Conservation (phyloP, 2,329 filamentous ascomycete species). For the Geosmithia putterillii region DNA sequence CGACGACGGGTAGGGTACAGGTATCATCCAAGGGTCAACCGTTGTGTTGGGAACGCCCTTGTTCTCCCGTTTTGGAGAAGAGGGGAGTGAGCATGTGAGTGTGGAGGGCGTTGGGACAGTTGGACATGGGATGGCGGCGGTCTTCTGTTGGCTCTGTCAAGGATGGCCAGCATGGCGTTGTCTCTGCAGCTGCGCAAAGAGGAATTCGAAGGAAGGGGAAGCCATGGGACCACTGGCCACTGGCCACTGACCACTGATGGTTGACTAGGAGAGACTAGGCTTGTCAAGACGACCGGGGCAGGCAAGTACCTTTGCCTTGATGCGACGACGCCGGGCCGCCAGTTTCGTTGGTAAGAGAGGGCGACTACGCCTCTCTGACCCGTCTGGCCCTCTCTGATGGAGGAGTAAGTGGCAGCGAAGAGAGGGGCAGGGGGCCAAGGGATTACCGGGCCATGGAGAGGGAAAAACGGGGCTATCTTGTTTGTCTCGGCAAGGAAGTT, state of each 20-base stretch:
- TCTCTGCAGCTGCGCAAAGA: no score
- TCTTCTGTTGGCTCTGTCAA: no score
- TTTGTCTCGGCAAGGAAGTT: neutral
- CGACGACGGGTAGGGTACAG: neutral
- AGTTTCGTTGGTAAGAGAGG: neutral
- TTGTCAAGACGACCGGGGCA: neutral
- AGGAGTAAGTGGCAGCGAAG: neutral
- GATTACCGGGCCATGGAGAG: neutral
- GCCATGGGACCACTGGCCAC: no score
- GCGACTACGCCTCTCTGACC: neutral
- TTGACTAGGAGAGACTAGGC: no score
- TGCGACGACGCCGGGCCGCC: no score
- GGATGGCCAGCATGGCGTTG: no score
- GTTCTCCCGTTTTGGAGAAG: neutral
- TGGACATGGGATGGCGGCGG: no score
- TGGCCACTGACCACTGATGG: no score
- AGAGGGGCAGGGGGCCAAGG: neutral
- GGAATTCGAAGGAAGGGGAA: no score
- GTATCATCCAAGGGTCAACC: neutral
- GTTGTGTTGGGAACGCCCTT: neutral
- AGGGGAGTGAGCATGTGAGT: neutral
- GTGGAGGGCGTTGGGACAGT: neutral
- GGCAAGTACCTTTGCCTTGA: neutral
- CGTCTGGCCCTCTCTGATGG: no score
- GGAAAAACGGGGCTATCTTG: neutral